Conservation (phyloP, 768 basidiomycete species). For the Royoungia palumana region DNA sequence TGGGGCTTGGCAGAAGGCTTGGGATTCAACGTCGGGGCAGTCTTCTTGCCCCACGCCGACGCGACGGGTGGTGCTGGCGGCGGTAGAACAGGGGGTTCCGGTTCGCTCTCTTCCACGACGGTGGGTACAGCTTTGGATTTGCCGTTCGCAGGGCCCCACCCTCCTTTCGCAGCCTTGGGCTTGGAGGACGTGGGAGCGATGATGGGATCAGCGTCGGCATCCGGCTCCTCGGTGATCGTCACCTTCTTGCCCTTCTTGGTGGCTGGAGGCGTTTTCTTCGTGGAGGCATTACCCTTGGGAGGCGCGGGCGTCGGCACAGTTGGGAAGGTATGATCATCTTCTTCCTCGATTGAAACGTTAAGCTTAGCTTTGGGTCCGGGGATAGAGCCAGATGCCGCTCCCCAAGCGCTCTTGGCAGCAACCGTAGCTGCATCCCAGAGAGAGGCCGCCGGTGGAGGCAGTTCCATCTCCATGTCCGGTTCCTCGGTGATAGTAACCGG, state of each 20-base stretch:
- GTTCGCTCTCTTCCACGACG: constrained; percentile 10
- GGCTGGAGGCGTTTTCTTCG: constrained; percentile 11
- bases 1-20: constrained; percentile 15
- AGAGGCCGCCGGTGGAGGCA: constrained; percentile 14
- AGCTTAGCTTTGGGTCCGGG: constrained; percentile 7
- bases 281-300: constrained; percentile 1
- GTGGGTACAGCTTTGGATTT: constrained; percentile 18
- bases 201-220: constrained; percentile 25
- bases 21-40: background rate
- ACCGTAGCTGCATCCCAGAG: constrained; percentile 16
- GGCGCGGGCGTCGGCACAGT: background rate
- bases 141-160: constrained; percentile 19
- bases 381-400: background rate
- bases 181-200: constrained; percentile 12
- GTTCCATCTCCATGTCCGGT: constrained; percentile 20
- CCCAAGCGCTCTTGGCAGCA: constrained; percentile 12
- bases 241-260: constrained; percentile 26
- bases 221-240: constrained; percentile 24
- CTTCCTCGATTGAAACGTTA: constrained; percentile 8
- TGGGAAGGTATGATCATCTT: background rate
- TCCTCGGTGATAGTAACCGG: constrained; percentile 18
- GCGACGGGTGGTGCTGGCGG: background rate
- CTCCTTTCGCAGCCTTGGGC: constrained; percentile 10
- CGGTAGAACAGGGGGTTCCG: constrained; percentile 3
- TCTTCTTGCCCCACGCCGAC: constrained; percentile 15